Evolutionary conservation across 768 basidiomycete species (phyloP).

Genomic region (Lepiota brunneoincarnata): DNA sequence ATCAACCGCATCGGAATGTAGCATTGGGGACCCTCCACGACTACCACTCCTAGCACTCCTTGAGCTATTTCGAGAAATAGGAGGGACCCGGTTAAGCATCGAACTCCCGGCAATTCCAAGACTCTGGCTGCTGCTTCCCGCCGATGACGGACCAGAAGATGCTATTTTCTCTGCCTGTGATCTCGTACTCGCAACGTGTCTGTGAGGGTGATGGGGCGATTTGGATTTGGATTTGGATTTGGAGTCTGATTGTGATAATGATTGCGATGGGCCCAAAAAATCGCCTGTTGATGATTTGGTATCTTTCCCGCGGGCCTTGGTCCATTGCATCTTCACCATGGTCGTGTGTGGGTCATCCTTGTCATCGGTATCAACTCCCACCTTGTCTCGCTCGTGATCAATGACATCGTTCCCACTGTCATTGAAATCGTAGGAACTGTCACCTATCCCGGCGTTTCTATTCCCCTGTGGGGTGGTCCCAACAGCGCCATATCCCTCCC

Average conservation of each 20-base stretch:
- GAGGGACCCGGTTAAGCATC: slow-evolving; percentile 21
- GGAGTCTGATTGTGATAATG: slow-evolving; percentile 17
- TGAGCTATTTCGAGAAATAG: slow-evolving; percentile 30
- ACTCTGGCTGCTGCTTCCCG: slow-evolving; percentile 23
- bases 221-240: slow-evolving; percentile 10
- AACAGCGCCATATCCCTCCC: slow-evolving; percentile 61
- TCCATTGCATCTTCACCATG: slow-evolving; percentile 39
- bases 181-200: neutral
- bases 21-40: slow-evolving; percentile 21
- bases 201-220: neutral
- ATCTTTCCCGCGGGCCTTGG: slow-evolving; percentile 18
- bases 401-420: slow-evolving; percentile 30
- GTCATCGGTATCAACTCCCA: slow-evolving; percentile 12
- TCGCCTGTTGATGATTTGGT: neutral
- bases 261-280: slow-evolving; percentile 14
- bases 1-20: slow-evolving; percentile 82
- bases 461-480: slow-evolving; percentile 24
- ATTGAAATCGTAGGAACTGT: slow-evolving; percentile 14
- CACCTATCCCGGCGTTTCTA: slow-evolving; percentile 7
- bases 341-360: neutral
- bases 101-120: slow-evolving; percentile 14
- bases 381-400: slow-evolving; percentile 45
- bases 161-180: neutral
- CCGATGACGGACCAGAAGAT: slow-evolving; percentile 21
- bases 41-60: slow-evolving; percentile 14